Percentiles rank a stretch among this genome's conserved stretches.
Evolutionary conservation across 768 basidiomycete genomes (phyloP).

Genomic region (Hygrocybe punicea): DNA sequence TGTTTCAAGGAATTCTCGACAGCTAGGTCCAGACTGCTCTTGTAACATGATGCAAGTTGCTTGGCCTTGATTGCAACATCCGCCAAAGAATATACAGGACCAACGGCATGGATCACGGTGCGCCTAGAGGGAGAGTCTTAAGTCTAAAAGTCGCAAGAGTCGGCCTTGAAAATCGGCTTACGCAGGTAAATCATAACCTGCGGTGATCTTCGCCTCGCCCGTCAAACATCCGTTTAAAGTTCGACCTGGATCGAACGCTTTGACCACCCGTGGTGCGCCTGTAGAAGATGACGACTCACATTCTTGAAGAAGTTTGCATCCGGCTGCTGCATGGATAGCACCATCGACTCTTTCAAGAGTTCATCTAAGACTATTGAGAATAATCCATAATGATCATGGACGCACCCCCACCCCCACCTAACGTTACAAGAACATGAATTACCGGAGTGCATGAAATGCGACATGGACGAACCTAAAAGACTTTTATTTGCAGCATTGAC

Average conservation of each 20-base stretch:
- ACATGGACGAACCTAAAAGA: slow-evolving; percentile 52
- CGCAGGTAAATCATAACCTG: slow-evolving; percentile 74
- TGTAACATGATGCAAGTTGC: slow-evolving; percentile 68
- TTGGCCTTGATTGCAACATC: slow-evolving; percentile 44
- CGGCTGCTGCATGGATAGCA: slow-evolving; percentile 76
- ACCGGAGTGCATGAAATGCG: slow-evolving; percentile 16
- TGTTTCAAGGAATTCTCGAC: slow-evolving; percentile 56
- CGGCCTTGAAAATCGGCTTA: slow-evolving; percentile 35
- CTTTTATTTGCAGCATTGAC: slow-evolving; percentile 81
- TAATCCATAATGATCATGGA: slow-evolving; percentile 7
- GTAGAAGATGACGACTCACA: slow-evolving; percentile 45
- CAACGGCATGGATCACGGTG: slow-evolving; percentile 78
- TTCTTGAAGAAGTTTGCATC: slow-evolving; percentile 60
- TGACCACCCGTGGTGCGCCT: not conserved
- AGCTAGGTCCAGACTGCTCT: slow-evolving; percentile 58
- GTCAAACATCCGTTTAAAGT: slow-evolving; percentile 63
- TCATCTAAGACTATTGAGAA: not conserved
- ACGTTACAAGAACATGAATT: not conserved
- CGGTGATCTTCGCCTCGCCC: slow-evolving; percentile 77
- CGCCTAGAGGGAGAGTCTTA: slow-evolving; percentile 43
- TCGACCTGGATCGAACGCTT: slow-evolving; percentile 44
- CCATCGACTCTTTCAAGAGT: slow-evolving; percentile 59
- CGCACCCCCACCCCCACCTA: slow-evolving; percentile 77
- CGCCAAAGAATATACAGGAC: slow-evolving; percentile 57
- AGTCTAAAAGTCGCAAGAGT: not conserved